Conservation (phyloP, 2,329 filamentous ascomycete species). For the Xylaria sp. region DNA sequence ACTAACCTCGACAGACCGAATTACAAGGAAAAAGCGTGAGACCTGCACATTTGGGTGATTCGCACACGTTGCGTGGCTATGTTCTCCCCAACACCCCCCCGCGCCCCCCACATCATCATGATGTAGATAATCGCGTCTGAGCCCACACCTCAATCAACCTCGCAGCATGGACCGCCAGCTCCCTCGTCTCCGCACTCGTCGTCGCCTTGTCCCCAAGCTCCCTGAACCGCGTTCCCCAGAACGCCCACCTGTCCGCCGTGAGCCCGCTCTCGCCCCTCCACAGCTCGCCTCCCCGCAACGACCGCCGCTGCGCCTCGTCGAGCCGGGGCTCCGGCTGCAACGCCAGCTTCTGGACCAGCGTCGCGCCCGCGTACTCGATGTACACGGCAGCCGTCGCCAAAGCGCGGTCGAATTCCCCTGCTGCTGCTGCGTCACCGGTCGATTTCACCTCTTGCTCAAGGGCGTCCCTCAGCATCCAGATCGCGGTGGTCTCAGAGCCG, state of each 20-base stretch:
- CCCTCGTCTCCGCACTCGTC: constrained; percentile 34
- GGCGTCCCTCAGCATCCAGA: constrained; percentile 47
- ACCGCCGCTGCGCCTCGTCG: constrained; percentile 35
- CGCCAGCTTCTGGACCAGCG: constrained; percentile 38
- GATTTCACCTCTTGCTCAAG: constrained; percentile 40
- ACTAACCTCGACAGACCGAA: not conserved
- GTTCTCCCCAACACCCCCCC: not conserved
- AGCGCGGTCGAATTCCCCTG: constrained; percentile 33
- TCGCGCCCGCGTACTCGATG: constrained; percentile 45
- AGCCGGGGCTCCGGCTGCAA: constrained; percentile 38
- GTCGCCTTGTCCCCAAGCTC: constrained; percentile 39
- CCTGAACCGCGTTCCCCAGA: constrained; percentile 44
- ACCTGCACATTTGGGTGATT: not conserved
- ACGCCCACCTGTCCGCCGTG: constrained; percentile 42
- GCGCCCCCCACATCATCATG: not conserved
- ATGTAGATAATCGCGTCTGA: constrained; percentile 19
- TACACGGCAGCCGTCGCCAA: constrained; percentile 44
- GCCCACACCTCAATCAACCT: constrained; percentile 45
- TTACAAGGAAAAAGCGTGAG: not conserved
- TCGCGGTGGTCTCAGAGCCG: constrained; percentile 33
- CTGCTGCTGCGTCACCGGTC: not conserved
- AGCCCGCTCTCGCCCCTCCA: constrained; percentile 42
- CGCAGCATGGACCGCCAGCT: constrained; percentile 42
- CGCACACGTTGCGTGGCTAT: not conserved
- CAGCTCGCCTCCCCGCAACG: constrained; percentile 40